Base-by-base conservation (phyloP, 306 rosid genomes). In the Cucumis cinereus region DNA sequence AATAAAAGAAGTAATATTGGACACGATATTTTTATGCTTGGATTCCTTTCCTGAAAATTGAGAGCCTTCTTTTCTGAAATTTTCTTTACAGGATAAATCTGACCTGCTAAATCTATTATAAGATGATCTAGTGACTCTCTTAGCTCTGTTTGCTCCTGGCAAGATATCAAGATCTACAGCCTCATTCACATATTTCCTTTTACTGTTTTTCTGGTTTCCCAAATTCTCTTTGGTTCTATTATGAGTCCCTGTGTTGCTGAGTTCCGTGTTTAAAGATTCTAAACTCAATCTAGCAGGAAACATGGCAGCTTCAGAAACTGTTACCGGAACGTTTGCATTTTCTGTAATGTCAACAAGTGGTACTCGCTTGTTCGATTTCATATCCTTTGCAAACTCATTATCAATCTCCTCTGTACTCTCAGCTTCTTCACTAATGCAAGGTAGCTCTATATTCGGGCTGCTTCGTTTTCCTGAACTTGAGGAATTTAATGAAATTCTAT, bases 371-470 rank as follows among this genome's bases (percentile, higher is more conserved):
- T 79, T 84, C 11, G 83, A 78, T 69, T 60, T 83, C 77, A 78
- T 77, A 77, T 77, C 88, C 38, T 58, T 82, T 19, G 73, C 82
- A 79, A 79, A 81, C 40, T 83, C 80, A 59, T 86, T 85, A 59
- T 86, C 86, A 36, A 82, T 76, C 78, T 89, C 99, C 52, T 89
- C 97, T 30, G 78, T 57, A 73, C 83, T 89, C 86, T 95, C 99
- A 75, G 85, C 87, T 85, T 90, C 99, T 86, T 95, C 99, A 49
- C 50, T 78, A 63, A 95, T 92, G 87, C 93, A 87, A 36, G 98
- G 97, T 80, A 95, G 99, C 78, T 95, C 99, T 33, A 78, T 78
- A 75, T 79, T 89, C 78, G 80, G 84, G 88, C 87, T 89, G 79
- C 69, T 79, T 15, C 83, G 83, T 86, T 87, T 95, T 79, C 86